Base-by-base conservation (phyloP, 257 asterid species). In the Salvia splendens region DNA sequence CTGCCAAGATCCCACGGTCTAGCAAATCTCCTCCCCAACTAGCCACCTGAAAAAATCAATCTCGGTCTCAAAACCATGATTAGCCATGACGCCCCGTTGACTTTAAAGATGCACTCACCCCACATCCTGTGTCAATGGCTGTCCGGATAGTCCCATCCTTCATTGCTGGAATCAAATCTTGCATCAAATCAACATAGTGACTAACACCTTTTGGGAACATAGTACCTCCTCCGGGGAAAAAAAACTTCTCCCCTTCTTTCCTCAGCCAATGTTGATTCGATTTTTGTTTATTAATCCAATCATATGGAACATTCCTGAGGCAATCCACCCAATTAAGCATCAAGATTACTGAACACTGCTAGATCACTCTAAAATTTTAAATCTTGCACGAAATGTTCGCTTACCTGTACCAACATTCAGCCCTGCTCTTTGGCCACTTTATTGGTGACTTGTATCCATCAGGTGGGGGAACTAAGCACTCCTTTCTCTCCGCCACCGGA, bases 351-450 rank as follows among this genome's bases (percentile, higher is more conserved):
- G 50, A 8, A 62, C 12, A 42, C 6, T 43, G 63, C 0, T 3
- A 47, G 7, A 67, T 20, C 56, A 5, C 53, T 40, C 6, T 12
- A n/a, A 45, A 49, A 11, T n/a, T 8, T 12, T 2, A 40, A 14
- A 12, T 57, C 52, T 20, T 38, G 15, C 40, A n/a, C 8, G 35
- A 61, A 14, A 58, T 14, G 33, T 45, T n/a, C 40, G 32, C 66
- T 53, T 83, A 87, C 98, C 95, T 86, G 80, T 89, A 89, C 96
- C 96, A 92, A 78, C 95, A 87, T 79, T 89, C 87, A 70, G 81
- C 83, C 75, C 73, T 81, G 83, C 97, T 89, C 79, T 83, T 85
- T 10, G 98, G 97, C 98, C 98, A 93, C 82, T 82, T 85, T 56
- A 89, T 85, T 1, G 98, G 94, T 2, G 68, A 40, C 78, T 84